Percentiles rank a stretch among this genome's conserved stretches.
phyloP scores from a whole-genome alignment of 192 early-diverging fungal species.

The Phycomyces nitens region DNA sequence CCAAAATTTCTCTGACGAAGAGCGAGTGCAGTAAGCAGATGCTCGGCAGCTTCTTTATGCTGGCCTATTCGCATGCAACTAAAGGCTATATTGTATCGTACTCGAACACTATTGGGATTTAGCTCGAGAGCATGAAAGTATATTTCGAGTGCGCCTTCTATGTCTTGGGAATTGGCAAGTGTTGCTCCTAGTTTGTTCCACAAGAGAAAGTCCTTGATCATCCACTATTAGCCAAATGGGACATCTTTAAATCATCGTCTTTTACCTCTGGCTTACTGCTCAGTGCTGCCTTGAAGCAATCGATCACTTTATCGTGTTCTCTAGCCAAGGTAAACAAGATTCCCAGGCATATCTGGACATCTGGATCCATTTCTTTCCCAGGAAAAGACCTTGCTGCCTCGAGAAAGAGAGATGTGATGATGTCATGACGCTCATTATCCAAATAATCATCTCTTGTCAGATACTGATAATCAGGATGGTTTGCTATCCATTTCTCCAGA shows the following conservation, averaged over 20 bases:
- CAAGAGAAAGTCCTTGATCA: conserved; percentile 76
- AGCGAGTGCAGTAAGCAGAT: conserved; percentile 83
- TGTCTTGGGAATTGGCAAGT: conserved; percentile 79
- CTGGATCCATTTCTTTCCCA: conserved; percentile 77
- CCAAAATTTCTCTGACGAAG: conserved; percentile 55
- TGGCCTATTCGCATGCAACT: conserved; percentile 91
- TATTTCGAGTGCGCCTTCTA: conserved; percentile 83
- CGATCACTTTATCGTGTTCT: conserved; percentile 94
- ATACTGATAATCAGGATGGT: conserved; percentile 66
- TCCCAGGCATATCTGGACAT: conserved; percentile 93
- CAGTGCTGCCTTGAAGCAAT: conserved; percentile 94
- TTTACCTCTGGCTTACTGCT: conserved; percentile 65
- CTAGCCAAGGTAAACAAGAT: conserved; percentile 89
- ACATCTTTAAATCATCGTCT: background rate
- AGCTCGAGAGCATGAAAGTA: conserved; percentile 92
- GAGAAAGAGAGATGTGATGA: conserved; percentile 72
- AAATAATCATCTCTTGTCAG: conserved; percentile 31
- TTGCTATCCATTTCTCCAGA: conserved; percentile 80
- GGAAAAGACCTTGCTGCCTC: conserved; percentile 64
- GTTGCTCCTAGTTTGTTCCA: conserved; percentile 99
- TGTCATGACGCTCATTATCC: conserved; percentile 56
- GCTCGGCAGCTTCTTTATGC: conserved; percentile 89
- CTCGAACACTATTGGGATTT: conserved; percentile 93
- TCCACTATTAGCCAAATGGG: background rate
- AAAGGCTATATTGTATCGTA: conserved; percentile 96